Base-by-base conservation (phyloP, 1,284 basidiomycete genomes). In the Microbotryum intermedium region DNA sequence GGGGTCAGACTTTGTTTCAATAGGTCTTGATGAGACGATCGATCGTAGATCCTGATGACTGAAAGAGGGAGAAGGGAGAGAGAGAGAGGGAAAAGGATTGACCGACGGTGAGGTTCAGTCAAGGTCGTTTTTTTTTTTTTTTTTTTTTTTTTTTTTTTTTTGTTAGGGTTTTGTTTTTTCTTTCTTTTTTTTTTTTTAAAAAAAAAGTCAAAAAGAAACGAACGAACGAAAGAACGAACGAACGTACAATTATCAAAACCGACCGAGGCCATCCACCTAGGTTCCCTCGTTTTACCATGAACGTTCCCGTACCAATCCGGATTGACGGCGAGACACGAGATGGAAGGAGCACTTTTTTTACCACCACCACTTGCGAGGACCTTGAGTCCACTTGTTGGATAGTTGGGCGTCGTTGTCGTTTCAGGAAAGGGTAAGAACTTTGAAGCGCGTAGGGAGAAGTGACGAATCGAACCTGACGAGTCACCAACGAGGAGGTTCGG, bases 231-330 rank as follows among this genome's bases (percentile, higher is more conserved):
- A n/a, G n/a, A n/a, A n/a, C n/a, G 23, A 0, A 23, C 3, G 2
- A 43, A 59, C 57, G 44, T 39, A 54, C 57, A 50, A 34, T 59
- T 59, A 26, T 59, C 57, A 46, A 59, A 59, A 21, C 57, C 57
- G 13, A 53, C 44, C 7, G 45, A 30, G 11, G 57, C 57, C 45
- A 59, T 29, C 57, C 57, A 59, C 23, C 57, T 47, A 11, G 57
- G 50, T 47, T 59, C 57, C 7, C 23, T 23, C 13, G 42, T 29
- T 20, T 51, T 25, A 9, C 50, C 20, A 28, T 46, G 10, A 6
- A 29, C 21, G n/a, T 20, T 13, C 18, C 28, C 28, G 20, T 29
- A 13, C 55, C 55, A 57, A 20, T 53, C 52, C 7, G 50, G 44
- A 21, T 34, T 53, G 6, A 50, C 2, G 6, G 57, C 52, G 20